phyloP scores from a whole-genome alignment of 2,329 filamentous ascomycete genomes.

The Sporothrix dimorphospora region DNA sequence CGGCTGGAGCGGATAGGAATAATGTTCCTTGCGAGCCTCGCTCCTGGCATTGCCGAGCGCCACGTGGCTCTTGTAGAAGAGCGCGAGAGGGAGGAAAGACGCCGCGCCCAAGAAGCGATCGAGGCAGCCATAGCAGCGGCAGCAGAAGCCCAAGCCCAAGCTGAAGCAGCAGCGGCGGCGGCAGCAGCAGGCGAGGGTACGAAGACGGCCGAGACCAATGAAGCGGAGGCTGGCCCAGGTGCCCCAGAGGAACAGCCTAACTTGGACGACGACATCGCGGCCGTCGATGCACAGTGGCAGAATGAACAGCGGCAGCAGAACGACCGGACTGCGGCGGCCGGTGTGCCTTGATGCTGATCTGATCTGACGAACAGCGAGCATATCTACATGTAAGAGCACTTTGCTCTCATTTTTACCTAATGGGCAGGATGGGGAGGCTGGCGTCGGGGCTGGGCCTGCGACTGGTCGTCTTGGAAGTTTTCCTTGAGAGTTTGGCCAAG shows the following conservation, averaged over 20 bases:
- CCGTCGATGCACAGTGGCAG: constrained; percentile 10
- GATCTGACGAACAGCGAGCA: background rate
- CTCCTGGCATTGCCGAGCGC: constrained; percentile 66
- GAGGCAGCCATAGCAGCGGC: constrained; percentile 42
- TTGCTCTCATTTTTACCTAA: too few species aligned
- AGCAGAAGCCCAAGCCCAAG: constrained; percentile 35
- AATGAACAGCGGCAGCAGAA: background rate
- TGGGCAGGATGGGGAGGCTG: background rate
- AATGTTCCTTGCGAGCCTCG: constrained; percentile 67
- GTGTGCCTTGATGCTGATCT: background rate
- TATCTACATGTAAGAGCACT: background rate
- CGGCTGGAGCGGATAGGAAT: constrained; percentile 62
- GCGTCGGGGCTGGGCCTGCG: background rate
- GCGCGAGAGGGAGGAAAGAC: constrained; percentile 51
- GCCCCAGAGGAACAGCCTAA: background rate
- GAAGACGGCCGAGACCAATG: background rate
- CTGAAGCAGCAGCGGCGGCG: constrained; percentile 41
- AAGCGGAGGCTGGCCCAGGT: background rate
- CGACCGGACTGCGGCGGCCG: background rate
- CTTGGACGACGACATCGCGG: background rate
- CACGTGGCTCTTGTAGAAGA: constrained; percentile 64
- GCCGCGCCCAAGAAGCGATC: constrained; percentile 45
- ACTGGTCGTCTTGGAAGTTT: background rate
- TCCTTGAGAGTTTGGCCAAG: background rate
- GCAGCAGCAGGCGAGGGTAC: constrained; percentile 35